Evolutionary conservation across 2,329 filamentous ascomycete species (phyloP), one percentile per base, ranked within the genome.

Genomic region (Onygena corvina): DNA sequence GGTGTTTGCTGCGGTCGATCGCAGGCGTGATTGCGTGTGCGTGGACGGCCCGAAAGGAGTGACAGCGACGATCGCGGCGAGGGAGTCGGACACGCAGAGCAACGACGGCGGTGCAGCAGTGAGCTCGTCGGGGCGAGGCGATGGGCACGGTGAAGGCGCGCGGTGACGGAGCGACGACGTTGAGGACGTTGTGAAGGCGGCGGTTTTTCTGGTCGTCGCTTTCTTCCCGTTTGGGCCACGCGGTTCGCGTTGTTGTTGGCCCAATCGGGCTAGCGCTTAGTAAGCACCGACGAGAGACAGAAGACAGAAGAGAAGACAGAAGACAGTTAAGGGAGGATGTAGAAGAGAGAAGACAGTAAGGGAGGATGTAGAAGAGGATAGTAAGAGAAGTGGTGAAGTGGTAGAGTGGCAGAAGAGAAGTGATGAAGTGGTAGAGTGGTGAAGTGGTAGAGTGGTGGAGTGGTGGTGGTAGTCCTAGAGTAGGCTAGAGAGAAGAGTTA

Each of bases 161-260:
- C n/a, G 14, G 34, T 38, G 34, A 18, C 25, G 21, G 35, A 42
- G 6, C 9, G 3, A n/a, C 16, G 38, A 29, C 14, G 14, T 25
- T 8, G 16, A n/a, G n/a, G 38, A 42, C 25, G 38, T 42, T 14
- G 11, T 23, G 23, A 42, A 42, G 21, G 33, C n/a, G 33, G 33
- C 2, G 25, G 25, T 29, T 38, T 38, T 40, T 40, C 20, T 40
- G 25, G 6, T 7, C 12, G n/a, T n/a, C n/a, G n/a, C n/a, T n/a
- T n/a, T n/a, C n/a, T n/a, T n/a, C n/a, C n/a, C n/a, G n/a, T n/a
- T n/a, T n/a, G n/a, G n/a, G n/a, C 21, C 38, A 42, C 38, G 38
- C 38, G 38, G 27, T 42, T 20, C 38, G 38, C 38, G 38, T 42
- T 42, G 38, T 42, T 42, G 38, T 42, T 42, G 23, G n/a, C 38